These are phyloP conservation scores for Juglanconis juglandina DNA, from an alignment of 2,329 filamentous ascomycete genomes.

Conservation along the genomic window DNA sequence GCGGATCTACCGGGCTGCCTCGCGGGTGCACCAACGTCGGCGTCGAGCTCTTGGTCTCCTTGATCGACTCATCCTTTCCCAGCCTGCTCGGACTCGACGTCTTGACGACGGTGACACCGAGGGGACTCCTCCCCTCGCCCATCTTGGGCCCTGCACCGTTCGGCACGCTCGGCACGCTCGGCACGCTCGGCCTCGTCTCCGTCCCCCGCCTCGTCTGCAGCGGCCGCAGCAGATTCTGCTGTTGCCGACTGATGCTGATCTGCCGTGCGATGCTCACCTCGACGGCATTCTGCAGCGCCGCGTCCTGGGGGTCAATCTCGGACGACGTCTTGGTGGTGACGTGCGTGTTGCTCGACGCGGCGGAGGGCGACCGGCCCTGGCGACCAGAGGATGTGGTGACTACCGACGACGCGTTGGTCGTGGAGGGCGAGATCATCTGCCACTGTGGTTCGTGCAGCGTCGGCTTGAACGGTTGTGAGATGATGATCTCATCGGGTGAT, in stretches of 20 bases:
- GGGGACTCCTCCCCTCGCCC: conserved; percentile 6
- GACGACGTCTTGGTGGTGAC: conserved; percentile 31
- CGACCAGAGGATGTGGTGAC: conserved; percentile 21
- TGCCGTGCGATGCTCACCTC: conserved; percentile 66
- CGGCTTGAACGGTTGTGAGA: conserved; percentile 33
- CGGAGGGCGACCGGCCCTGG: conserved; percentile 20
- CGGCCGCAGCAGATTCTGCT: conserved; percentile 56
- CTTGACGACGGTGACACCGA: conserved; percentile 21
- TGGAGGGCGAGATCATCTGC: conserved; percentile 43
- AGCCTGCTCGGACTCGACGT: conserved; percentile 18
- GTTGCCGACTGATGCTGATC: conserved; percentile 62
- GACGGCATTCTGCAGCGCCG: conserved; percentile 51
- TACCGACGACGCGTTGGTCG: conserved; percentile 16
- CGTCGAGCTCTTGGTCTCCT: conserved; percentile 40
- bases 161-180: not conserved
- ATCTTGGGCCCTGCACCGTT: not conserved
- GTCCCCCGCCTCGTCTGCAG: conserved; percentile 34
- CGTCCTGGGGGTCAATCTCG: conserved; percentile 38
- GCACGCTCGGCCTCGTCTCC: not conserved
- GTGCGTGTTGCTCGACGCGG: conserved; percentile 26
- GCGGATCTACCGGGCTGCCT: conserved; percentile 25
- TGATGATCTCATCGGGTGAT: conserved; percentile 21
- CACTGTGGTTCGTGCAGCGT: conserved; percentile 41
- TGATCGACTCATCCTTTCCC: conserved; percentile 32
- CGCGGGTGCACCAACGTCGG: conserved; percentile 43